Evolutionary conservation across 305 asterid species (phyloP), one percentile per base, ranked within the genome.

Genomic region (Caryopteris hybrid): DNA sequence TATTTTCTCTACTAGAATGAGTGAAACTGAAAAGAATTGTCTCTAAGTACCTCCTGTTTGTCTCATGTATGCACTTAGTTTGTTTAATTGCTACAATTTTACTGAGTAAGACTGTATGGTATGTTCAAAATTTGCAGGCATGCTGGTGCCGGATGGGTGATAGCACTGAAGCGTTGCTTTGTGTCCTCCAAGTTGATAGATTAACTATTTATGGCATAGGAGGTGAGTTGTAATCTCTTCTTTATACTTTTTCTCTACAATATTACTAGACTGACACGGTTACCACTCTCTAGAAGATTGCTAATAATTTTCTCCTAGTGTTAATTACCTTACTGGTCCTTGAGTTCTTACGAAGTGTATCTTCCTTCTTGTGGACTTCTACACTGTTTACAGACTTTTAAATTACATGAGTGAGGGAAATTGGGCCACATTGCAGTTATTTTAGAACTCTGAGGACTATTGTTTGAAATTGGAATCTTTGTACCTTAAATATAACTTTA

Each of bases 141-240:
- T 93, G 97, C 81, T 93, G 96, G 96, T 91, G 96, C 77, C 77
- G 85, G 65, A 88, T 93, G 99, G 92, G 92, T 58, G 83, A 84
- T 75, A 58, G 68, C 67, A 78, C 86, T 17, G 96, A 91, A 74
- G 83, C 93, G 66, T 78, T 83, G 73, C 85, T 93, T 27, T 93
- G 96, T 79, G 92, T 88, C 76, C 95, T 88, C 61, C 95, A 81
- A 81, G 76, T 74, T 74, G 91, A 83, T 74, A 77, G 91, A 71
- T 73, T 93, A 78, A 82, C 92, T 70, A 88, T 93, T 42, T 84
- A 80, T 64, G 83, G 81, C 58, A 74, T 85, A 70, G 74, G 92
- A 80, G 96, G 97, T 87, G 64, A 74, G 80, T 71, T 18, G 20
- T 53, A 34, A 43, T 67, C 34, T 74, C 22, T 68, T 42, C 10